Base-by-base conservation (phyloP, 2,329 filamentous ascomycete species). In the Ilyonectria mors-panacis region DNA sequence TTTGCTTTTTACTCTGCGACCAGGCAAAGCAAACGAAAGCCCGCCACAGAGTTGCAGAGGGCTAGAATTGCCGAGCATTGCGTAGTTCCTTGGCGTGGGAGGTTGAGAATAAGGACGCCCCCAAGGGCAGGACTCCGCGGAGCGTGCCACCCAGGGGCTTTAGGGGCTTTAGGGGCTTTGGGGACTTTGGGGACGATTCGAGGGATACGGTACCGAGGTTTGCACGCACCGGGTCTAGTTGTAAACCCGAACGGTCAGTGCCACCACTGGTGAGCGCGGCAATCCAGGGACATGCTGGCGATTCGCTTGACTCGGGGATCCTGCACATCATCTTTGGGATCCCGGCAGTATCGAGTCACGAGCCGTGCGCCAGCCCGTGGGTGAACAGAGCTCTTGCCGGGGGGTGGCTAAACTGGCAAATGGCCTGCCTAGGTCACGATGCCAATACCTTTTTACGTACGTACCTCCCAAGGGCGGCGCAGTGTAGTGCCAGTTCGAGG, bases 241-340 rank as follows among this genome's bases (percentile, higher is more conserved):
- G 55, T 55, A 45, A 42, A 17, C 21, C 23, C 44, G 28, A 63
- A 53, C 47, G 44, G 45, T 37, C 35, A 35, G 28, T 59, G 50
- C 53, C 58, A 42, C 37, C 48, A 63, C 54, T 55, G 28, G 42
- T 56, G 67, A 61, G 28, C 54, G 57, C 51, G 65, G 61, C 44
- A 68, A 58, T 69, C 59, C 56, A 65, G 70, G 71, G 69, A 65
- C 60, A 42, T 60, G 63, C 64, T 70, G 63, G 67, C 58, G 57
- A 55, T 51, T 78, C 70, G 75, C 77, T 79, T 79, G 78, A 79
- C 78, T 79, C 78, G 75, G 77, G 76, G 76, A 74, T 78, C 69
- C 76, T 78, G 77, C 75, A 78, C 74, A 79, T 73, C 77, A 79
- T 78, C 70, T 73, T 73, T 69, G 59, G 42, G 55, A 76, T 66